phyloP scores from a whole-genome alignment of 2,329 filamentous ascomycete genomes.

The Fusarium sp. region DNA sequence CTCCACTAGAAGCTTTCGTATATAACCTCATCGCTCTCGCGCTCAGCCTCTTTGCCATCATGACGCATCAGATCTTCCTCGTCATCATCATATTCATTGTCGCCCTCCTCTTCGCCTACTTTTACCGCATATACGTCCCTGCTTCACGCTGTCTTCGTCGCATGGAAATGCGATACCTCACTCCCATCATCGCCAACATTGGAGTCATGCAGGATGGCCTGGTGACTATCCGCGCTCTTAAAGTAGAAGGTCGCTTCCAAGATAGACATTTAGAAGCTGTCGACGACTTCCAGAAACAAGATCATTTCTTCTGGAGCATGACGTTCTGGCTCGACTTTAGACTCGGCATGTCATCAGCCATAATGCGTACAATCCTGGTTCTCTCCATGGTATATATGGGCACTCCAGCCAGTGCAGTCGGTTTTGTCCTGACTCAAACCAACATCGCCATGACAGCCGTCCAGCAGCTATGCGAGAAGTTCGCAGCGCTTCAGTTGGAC shows the following conservation, averaged over 20 bases:
- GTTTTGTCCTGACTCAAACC: conserved; percentile 80
- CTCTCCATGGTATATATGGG: conserved; percentile 80
- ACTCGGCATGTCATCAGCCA: conserved; percentile 73
- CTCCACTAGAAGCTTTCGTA: conserved; percentile 79
- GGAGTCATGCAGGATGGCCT: conserved; percentile 88
- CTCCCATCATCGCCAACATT: conserved; percentile 92
- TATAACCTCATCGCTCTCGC: conserved; percentile 80
- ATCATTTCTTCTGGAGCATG: conserved; percentile 94
- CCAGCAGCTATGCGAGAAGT: conserved; percentile 78
- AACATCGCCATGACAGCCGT: conserved; percentile 56
- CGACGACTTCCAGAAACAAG: conserved; percentile 93
- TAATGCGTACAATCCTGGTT: conserved; percentile 81
- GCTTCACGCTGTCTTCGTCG: conserved; percentile 86
- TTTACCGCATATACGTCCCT: conserved; percentile 84
- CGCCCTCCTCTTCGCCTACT: conserved; percentile 77
- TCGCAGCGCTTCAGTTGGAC: conserved; percentile 90
- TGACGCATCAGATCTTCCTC: conserved; percentile 83
- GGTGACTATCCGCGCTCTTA: conserved; percentile 88
- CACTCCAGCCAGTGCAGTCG: conserved; percentile 84
- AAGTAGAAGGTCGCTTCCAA: conserved; percentile 84
- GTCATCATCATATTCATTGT: conserved; percentile 79
- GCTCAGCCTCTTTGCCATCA: conserved; percentile 83
- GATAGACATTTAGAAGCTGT: conserved; percentile 84
- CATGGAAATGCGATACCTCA: conserved; percentile 91
- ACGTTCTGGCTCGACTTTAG: conserved; percentile 89